Percentiles rank a stretch among this genome's conserved stretches.
phyloP scores from a whole-genome alignment of 129 eudicot species.

The Saposhnikovia divaricata region DNA sequence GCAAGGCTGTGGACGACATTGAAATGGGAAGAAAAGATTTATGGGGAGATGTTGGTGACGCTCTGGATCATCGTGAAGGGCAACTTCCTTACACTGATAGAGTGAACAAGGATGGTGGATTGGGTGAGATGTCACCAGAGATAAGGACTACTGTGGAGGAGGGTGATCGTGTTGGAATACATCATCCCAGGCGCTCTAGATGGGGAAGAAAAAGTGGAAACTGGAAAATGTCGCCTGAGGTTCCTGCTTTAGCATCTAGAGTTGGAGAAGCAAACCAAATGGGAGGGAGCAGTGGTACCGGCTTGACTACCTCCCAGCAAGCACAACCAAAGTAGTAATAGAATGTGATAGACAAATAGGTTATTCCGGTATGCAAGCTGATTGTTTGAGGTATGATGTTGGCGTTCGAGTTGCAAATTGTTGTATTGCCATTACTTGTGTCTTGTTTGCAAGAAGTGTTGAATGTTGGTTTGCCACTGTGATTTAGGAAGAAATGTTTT shows the following conservation, averaged over 20 bases:
- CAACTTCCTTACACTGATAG: conserved; percentile 55
- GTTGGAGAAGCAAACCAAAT: conserved; percentile 42
- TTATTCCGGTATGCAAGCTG: conserved; percentile 5
- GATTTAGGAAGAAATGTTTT: conserved; percentile 17
- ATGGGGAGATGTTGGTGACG: conserved; percentile 81
- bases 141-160: conserved; percentile 77
- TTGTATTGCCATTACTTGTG: neutral
- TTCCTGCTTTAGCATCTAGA: conserved; percentile 80
- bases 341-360: conserved; percentile 2
- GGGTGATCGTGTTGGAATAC: conserved; percentile 76
- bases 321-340: conserved; percentile 39
- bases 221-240: conserved; percentile 99
- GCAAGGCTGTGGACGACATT: conserved; percentile 76
- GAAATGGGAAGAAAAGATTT: conserved; percentile 97
- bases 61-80: conserved; percentile 45
- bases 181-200: conserved; percentile 78
- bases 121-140: conserved; percentile 75
- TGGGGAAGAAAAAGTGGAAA: conserved; percentile 95
- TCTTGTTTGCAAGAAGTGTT: conserved; percentile 8
- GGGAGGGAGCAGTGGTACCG: conserved; percentile 48
- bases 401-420: conserved; percentile 12
- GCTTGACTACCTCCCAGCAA: conserved; percentile 27
- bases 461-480: conserved; percentile 8
- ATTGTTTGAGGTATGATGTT: neutral
- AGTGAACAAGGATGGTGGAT: conserved; percentile 53